phyloP scores from a whole-genome alignment of 768 basidiomycete species.

The Cystobasidium onofrii region DNA sequence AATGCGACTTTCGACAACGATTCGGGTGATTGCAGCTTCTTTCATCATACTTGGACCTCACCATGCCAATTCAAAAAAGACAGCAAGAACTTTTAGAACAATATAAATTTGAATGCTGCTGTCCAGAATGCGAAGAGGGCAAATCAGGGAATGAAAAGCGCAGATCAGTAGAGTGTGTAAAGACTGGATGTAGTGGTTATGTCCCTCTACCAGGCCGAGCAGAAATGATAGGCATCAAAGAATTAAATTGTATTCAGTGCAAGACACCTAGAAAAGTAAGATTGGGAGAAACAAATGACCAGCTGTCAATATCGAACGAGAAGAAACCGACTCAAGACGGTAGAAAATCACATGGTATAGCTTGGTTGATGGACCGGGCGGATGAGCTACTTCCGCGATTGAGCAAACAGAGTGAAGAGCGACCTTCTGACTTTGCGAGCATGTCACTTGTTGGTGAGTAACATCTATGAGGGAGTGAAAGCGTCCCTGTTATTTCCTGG shows the following conservation, averaged over 20 bases:
- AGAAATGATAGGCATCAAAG: not conserved
- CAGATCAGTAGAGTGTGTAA: not conserved
- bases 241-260: not conserved
- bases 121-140: not conserved
- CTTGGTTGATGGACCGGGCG: not conserved
- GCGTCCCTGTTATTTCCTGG: too few relatives aligned
- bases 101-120: slow-evolving; percentile 21
- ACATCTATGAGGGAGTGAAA: too few relatives aligned
- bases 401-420: not conserved
- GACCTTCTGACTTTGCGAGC: not conserved
- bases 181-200: not conserved
- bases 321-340: too few relatives aligned
- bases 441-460: not conserved
- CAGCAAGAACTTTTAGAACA: slow-evolving; percentile 22
- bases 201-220: not conserved
- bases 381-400: not conserved
- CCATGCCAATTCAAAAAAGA: not conserved
- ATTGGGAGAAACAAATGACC: not conserved
- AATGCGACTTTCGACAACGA: too few relatives aligned
- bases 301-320: not conserved
- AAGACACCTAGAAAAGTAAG: not conserved
- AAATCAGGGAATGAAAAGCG: not conserved
- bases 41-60: slow-evolving; percentile 24
- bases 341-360: not conserved
- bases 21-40: not conserved